Conservation (phyloP, 352 stramenopile genomes). For the Poterioochromonas sp. region DNA sequence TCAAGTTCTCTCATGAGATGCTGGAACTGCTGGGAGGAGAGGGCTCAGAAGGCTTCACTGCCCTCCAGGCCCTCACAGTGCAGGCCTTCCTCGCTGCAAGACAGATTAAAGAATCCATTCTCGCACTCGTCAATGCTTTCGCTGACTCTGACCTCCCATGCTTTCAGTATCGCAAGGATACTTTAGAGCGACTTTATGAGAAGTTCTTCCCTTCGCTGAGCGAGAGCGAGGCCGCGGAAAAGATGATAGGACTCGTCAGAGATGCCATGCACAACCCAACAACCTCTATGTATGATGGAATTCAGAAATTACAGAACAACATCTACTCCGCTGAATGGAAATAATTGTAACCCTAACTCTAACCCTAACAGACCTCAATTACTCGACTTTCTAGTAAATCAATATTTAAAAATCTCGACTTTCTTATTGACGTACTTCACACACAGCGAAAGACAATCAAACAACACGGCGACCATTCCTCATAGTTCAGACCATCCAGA, state of each 20-base stretch:
- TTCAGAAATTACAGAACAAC: conserved; percentile 69
- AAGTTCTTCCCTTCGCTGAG: conserved; percentile 29
- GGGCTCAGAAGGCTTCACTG: not conserved
- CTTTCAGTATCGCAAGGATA: conserved; percentile 36
- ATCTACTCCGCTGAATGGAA: conserved; percentile 47
- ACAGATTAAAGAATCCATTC: not conserved
- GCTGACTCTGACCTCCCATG: conserved; percentile 44
- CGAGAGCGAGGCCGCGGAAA: conserved; percentile 36
- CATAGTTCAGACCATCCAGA: too few species aligned
- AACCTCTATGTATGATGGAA: conserved; percentile 51
- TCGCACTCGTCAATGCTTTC: conserved; percentile 31
- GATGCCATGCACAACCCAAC: conserved; percentile 39
- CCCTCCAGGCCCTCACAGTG: not conserved
- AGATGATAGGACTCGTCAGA: conserved; percentile 32
- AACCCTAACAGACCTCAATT: too few species aligned
- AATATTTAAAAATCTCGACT: too few species aligned
- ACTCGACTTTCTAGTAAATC: too few species aligned
- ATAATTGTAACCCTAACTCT: too few species aligned
- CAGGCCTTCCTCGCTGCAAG: not conserved
- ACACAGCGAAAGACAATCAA: too few species aligned
- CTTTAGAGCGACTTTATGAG: conserved; percentile 36
- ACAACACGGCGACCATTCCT: too few species aligned
- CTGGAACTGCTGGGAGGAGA: conserved; percentile 64
- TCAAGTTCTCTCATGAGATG: conserved; percentile 90
- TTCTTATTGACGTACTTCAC: too few species aligned